Base-by-base conservation (phyloP, 768 basidiomycete genomes). In the Pholiota molesta region DNA sequence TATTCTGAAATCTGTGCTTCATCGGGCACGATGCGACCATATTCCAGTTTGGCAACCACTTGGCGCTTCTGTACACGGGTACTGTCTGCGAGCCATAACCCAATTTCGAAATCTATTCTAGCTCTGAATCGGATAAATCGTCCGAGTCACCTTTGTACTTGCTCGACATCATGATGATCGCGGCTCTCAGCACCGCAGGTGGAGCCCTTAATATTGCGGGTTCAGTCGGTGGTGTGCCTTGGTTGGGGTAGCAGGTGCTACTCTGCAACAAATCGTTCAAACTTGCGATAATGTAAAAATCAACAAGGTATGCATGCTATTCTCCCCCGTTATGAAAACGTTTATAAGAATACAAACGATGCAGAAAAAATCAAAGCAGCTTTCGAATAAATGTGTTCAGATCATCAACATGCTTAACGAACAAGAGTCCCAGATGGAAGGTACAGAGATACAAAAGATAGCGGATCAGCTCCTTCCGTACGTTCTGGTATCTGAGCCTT, bases 401-500 rank as follows among this genome's bases (percentile, higher is more conserved):
- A 67, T 85, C 28, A 65, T 81, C 51, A 74, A 65, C 57, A 67
- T 75, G 17, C 69, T 86, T 44, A 68, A 72, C 17, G 82, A 84
- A 17, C 76, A 82, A 16, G 69, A 74, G 3, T 62, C 72, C 40
- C 68, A 71, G 35, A 63, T 82, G 51, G 74, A 73, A 44, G 79
- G 83, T 23, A 75, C 77, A 29, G 81, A 79, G 19, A 69, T 80
- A 17, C 73, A 71, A 51, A 71, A 72, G 42, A 68, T 75, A 13
- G 73, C 76, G 23, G 82, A 86, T 57, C 77, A 84, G 60, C 73
- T 80, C 29, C 74, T 75, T 62, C 72, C 67, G 84, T 85, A 69
- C 53, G 57, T 61, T 9, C 5, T 51, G 8, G 33, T 23, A 17
- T 17, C 33, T 23, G 26, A 10, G 16, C 7, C 17, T 19, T 44